Percentiles rank a stretch among this genome's conserved stretches.
These are phyloP conservation scores for Moesziomyces parantarcticus DNA, from an alignment of 1,284 basidiomycete species.

Conservation along the genomic window DNA sequence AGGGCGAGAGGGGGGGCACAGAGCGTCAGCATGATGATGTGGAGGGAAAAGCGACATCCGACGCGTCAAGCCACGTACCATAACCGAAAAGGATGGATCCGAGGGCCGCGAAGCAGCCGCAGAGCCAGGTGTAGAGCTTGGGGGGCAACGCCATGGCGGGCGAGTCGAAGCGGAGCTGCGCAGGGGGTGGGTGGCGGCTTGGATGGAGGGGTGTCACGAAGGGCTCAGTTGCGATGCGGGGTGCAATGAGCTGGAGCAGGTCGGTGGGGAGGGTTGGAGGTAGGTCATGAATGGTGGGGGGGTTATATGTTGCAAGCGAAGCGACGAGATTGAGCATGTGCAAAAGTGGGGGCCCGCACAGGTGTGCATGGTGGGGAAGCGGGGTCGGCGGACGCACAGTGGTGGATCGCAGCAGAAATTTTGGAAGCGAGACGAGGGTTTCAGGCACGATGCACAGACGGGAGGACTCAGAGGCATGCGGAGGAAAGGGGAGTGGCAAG, in stretches of 20 bases:
- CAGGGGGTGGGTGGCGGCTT: not conserved
- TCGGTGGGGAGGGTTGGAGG: not conserved
- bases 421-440: too few relatives aligned
- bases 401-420: too few relatives aligned
- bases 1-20: not conserved
- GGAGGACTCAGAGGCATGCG: not conserved
- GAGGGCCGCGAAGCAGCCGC: constrained; percentile 73
- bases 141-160: constrained; percentile 65
- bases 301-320: constrained; percentile 7
- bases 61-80: constrained; percentile 34
- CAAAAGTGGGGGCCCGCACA: constrained; percentile 23
- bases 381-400: not conserved
- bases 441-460: not conserved
- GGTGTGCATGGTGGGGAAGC: constrained; percentile 12
- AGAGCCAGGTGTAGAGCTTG: constrained; percentile 68
- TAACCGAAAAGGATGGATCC: constrained; percentile 35
- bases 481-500: not conserved
- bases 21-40: constrained; percentile 64
- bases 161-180: not conserved
- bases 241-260: not conserved
- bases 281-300: not conserved
- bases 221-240: not conserved
- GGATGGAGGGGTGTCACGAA: not conserved
- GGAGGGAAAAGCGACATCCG: too few relatives aligned
- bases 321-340: not conserved